A percentile compares a stretch with the other conserved stretches of the same genome.
Conservation (phyloP, 2,329 filamentous ascomycete genomes). For the Penicillium frequentans region DNA sequence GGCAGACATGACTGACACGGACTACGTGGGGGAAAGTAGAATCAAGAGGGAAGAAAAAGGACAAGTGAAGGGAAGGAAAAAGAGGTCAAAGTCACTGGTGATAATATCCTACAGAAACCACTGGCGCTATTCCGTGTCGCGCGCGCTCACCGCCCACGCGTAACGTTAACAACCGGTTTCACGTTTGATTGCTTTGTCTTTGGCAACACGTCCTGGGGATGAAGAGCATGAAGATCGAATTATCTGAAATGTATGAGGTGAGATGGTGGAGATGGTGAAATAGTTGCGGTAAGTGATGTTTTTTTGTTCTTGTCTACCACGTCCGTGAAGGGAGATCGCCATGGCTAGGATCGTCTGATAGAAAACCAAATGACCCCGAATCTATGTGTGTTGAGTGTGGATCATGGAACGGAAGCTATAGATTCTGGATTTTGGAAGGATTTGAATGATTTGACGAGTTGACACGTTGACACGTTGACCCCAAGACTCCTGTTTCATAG, state of each 20-base stretch:
- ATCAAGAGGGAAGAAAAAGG: neutral
- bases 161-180: neutral
- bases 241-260: no score
- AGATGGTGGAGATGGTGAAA: neutral
- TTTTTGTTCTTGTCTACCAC: neutral
- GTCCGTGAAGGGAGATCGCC: no score
- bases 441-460: no score
- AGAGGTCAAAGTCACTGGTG: slow-evolving; percentile 3
- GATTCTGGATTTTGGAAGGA: no score
- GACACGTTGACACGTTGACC: neutral
- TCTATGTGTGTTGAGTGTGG: no score
- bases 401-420: no score
- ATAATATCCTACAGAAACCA: neutral
- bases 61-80: slow-evolving; percentile 3
- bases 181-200: no score
- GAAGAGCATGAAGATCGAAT: no score
- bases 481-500: neutral
- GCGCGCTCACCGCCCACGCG: slow-evolving; percentile 19
- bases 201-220: no score
- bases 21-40: neutral
- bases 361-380: no score
- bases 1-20: slow-evolving; percentile 43
- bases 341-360: no score
- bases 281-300: neutral
- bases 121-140: slow-evolving; percentile 5